Base-by-base conservation (phyloP, 1,284 basidiomycete species). In the Xerocomus amazonicus region DNA sequence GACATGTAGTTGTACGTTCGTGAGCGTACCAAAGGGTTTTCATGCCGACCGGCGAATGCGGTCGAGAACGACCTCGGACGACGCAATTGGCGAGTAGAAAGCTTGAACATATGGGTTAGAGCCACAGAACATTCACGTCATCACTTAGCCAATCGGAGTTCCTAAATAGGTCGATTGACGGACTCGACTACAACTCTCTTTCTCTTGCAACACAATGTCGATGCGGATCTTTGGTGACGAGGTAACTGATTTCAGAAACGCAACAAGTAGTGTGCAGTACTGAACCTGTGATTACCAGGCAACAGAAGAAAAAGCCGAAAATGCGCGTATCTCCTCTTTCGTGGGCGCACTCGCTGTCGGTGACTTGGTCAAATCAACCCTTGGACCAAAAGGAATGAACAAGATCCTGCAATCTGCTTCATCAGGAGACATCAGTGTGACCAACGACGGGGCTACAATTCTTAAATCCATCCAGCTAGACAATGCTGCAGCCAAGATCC, bases 401-500 rank as follows among this genome's bases (percentile, higher is more conserved):
- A 94, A 94, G 73, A 94, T 95, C 56, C 80, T 95, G 38, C 93
- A 98, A 74, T 97, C 94, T 3, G 86, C 75, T 7, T 92, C 94
- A 3, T 85, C 89, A 0, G 94, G 93, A 31, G 91, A 95, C 37
- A 92, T 99, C 60, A 96, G 87, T 52, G 95, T 99, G 49, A 99
- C 97, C 14, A 99, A 99, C 71, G 97, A 99, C 70, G 97, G 97
- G 14, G 97, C 97, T 3, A 99, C 97, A 40, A 99, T 99, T 63
- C 81, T 99, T 57, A 97, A 97, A 69, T 87, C 92, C 47, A 98
- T 99, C 62, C 90, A 94, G 60, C 84, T 99, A 57, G 97, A 99
- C 74, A 99, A 99, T 67, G 91, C 97, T 3, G 96, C 97, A 0
- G 97, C 97, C 47, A 99, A 99, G 77, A 98, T 99, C 67, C 81